These are phyloP conservation scores for Takakia lepidozioides DNA, from an alignment of 225 moss, liverwort and hornwort genomes.

Conservation along the genomic window DNA sequence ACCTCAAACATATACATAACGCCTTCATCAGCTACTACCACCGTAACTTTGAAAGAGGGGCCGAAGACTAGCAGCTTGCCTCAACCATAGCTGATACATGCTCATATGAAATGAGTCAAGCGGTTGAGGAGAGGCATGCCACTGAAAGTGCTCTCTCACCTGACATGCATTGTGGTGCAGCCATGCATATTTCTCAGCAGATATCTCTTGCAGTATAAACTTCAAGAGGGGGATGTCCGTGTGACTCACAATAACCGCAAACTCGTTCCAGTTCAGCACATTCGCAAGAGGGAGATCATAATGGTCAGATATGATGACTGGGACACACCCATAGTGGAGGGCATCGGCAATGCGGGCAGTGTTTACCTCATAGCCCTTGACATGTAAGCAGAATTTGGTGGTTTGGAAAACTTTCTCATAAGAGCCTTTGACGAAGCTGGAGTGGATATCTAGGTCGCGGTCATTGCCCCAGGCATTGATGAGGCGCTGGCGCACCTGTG, in stretches of 20 bases:
- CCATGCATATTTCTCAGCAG: conserved; percentile 11
- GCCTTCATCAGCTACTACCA: no score
- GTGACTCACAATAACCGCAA: conserved; percentile 18
- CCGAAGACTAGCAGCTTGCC: no score
- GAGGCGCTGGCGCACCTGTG: conserved; percentile 23
- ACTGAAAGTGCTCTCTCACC: conserved; percentile 33
- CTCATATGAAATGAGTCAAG: conserved; percentile 42
- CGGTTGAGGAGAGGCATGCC: conserved; percentile 17
- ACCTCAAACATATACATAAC: no score
- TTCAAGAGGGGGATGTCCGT: conserved; percentile 24
- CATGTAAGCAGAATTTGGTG: conserved; percentile 43
- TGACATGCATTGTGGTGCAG: conserved; percentile 29
- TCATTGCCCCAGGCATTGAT: conserved; percentile 26
- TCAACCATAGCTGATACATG: conserved; percentile 35
- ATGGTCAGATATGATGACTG: conserved; percentile 26
- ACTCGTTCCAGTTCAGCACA: conserved; percentile 27
- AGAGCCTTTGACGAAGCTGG: conserved; percentile 10
- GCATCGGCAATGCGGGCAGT: conserved; percentile 38
- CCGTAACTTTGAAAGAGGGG: no score
- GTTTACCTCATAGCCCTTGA: conserved; percentile 40
- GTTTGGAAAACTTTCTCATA: conserved; percentile 22
- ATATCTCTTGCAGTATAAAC: conserved; percentile 19
- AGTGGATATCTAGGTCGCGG: conserved; percentile 24
- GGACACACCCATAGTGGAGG: conserved; percentile 36
- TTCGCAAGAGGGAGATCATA: conserved; percentile 34